Base-by-base conservation (phyloP, 148 eudicot species). In the Vaccinium corymbosum region DNA sequence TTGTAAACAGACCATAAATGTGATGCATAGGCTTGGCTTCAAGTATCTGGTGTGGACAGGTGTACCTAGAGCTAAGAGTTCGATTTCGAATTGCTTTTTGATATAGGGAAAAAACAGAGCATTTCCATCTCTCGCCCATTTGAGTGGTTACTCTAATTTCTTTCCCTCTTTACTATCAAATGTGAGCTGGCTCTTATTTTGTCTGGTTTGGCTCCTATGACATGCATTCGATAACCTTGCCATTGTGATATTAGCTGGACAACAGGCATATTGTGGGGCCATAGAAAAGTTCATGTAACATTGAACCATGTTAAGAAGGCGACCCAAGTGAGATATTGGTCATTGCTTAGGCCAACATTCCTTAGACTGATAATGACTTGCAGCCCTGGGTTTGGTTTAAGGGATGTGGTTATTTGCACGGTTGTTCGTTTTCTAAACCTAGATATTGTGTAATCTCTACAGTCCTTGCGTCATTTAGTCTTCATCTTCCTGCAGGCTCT, bases 401-500 rank as follows among this genome's bases (percentile, higher is more conserved):
- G 27, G 64, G 61, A 19, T 11, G 42, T 81, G 56, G 22, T n/a
- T 35, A 46, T n/a, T 81, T 46, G 29, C 25, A 6, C 68, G 0
- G 72, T 55, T 56, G 0, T 46, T 73, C 59, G 6, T 56, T 42
- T 29, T 35, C 10, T 25, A 29, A 83, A 59, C 14, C 51, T 49
- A 35, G 10, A 42, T 7, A 6, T 32, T 20, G 53, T 75, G 52
- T 46, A 51, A 57, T 59, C 53, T 87, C 83, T 78, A 12, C 3
- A 32, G 42, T 76, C 74, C 82, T 71, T 56, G 50, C 76, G 13
- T 84, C 15, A 80, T 61, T 61, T 49, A 4, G 25, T 66, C 61
- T 6, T 79, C 79, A 81, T 83, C 64, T 85, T 55, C 66, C 79
- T 80, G 83, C 92, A 96, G 99, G 95, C 98, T 97, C 83, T 97